phyloP scores from a whole-genome alignment of 148 eudicot genomes.

The Chenopodium berlandieri region DNA sequence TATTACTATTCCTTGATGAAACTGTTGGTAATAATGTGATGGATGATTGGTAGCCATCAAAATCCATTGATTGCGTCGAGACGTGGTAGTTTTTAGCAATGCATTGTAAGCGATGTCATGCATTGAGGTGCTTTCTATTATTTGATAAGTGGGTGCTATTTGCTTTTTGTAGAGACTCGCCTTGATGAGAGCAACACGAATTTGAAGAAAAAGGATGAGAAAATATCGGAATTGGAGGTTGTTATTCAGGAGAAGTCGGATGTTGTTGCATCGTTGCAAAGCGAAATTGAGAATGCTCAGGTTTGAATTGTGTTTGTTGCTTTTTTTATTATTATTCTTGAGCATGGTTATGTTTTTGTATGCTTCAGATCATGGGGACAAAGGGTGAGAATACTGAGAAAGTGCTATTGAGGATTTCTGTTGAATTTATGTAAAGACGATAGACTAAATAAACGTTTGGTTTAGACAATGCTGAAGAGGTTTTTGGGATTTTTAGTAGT shows the following conservation, averaged over 20 bases:
- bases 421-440: background rate
- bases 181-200: constrained; percentile 49
- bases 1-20: background rate
- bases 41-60: background rate
- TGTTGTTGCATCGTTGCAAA: constrained; percentile 52
- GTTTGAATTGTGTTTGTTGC: constrained; percentile 27
- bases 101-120: background rate
- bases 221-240: constrained; percentile 50
- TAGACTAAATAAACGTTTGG: background rate
- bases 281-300: constrained; percentile 53
- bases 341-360: too few species aligned
- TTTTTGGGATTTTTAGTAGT: background rate
- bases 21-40: background rate
- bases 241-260: constrained; percentile 54
- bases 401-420: too few species aligned
- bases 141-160: background rate
- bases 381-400: too few species aligned
- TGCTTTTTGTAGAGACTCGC: constrained; percentile 40
- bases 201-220: constrained; percentile 59
- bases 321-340: too few species aligned
- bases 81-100: background rate
- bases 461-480: background rate
- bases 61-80: background rate
- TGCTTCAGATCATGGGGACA: too few species aligned
- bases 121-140: background rate